Evolutionary conservation across 1,139 yeast species (phyloP).

Genomic region (Candida sanyaensis): DNA sequence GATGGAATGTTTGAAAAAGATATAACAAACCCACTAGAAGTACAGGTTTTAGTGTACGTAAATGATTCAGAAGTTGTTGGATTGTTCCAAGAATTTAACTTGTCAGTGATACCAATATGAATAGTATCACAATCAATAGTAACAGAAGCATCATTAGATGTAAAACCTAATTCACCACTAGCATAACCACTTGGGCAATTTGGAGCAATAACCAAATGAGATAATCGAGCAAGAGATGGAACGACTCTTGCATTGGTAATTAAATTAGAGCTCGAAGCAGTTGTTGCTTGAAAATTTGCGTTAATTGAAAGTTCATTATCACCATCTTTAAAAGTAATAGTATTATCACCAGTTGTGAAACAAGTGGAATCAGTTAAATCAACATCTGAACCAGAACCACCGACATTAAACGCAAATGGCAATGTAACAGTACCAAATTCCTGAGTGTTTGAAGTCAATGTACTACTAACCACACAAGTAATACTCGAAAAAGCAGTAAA

Average conservation of each 20-base stretch:
- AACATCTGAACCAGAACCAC: constrained; percentile 17
- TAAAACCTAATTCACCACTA: constrained; percentile 17
- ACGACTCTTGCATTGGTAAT: constrained; percentile 6
- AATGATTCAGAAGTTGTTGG: constrained; percentile 16
- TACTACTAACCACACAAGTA: constrained; percentile 22
- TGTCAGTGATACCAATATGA: constrained; percentile 20
- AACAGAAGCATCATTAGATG: constrained; percentile 41
- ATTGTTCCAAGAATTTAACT: constrained; percentile 21
- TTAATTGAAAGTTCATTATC: constrained; percentile 1
- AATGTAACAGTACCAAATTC: constrained; percentile 21
- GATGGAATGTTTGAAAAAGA: constrained; percentile 24
- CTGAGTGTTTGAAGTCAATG: constrained; percentile 7
- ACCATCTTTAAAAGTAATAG: constrained; percentile 26
- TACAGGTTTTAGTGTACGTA: constrained; percentile 16
- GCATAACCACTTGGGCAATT: constrained; percentile 43
- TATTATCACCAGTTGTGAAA: constrained; percentile 22
- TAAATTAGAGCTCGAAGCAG: neutral
- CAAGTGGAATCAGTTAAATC: constrained; percentile 20
- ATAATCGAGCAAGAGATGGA: constrained; percentile 16
- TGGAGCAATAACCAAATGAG: constrained; percentile 19
- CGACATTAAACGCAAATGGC: constrained; percentile 27
- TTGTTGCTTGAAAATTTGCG: constrained; percentile 2
- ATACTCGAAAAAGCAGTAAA: constrained; percentile 23
- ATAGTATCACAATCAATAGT: constrained; percentile 35
- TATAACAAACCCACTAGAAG: constrained; percentile 11